Evolutionary conservation across 2,329 filamentous ascomycete species (phyloP).

Genomic region (Blastomyces gilchristii): DNA sequence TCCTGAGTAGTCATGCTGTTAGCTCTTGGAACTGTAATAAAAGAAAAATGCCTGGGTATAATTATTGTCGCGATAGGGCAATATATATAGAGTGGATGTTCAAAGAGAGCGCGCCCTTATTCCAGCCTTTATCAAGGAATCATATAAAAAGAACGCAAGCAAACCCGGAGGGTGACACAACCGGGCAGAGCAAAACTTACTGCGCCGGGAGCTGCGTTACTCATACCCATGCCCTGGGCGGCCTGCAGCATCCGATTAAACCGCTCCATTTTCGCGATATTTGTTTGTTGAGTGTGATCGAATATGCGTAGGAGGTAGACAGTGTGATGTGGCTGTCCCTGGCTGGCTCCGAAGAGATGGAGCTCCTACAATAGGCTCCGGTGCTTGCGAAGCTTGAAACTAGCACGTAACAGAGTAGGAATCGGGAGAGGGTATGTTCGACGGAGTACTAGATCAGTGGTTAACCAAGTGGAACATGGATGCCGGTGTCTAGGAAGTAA

Average conservation of each 20-base stretch:
- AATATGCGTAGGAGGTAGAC: neutral
- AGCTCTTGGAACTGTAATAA: neutral
- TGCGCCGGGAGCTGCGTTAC: slow-evolving; percentile 28
- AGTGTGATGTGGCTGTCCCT: neutral
- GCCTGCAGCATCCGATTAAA: slow-evolving; percentile 78
- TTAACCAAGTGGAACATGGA: neutral
- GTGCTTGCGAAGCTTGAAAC: neutral
- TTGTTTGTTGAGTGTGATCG: neutral
- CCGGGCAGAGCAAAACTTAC: slow-evolving; percentile 23
- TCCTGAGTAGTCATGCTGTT: slow-evolving; percentile 47
- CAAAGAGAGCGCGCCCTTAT: neutral
- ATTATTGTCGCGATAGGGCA: neutral
- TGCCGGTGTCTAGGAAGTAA: neutral
- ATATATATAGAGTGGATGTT: neutral
- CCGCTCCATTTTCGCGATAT: slow-evolving; percentile 61
- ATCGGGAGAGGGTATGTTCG: neutral
- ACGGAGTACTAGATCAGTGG: neutral
- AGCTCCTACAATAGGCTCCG: neutral
- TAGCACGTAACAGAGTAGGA: neutral
- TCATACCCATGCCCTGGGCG: slow-evolving; percentile 51
- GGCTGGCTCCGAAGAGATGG: neutral
- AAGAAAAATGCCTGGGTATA: neutral
- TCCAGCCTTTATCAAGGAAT: neutral
- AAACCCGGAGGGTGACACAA: neutral
- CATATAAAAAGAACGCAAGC: neutral